Base-by-base conservation (phyloP, 805 yeast genomes). In the Hanseniaspora meyeri region DNA sequence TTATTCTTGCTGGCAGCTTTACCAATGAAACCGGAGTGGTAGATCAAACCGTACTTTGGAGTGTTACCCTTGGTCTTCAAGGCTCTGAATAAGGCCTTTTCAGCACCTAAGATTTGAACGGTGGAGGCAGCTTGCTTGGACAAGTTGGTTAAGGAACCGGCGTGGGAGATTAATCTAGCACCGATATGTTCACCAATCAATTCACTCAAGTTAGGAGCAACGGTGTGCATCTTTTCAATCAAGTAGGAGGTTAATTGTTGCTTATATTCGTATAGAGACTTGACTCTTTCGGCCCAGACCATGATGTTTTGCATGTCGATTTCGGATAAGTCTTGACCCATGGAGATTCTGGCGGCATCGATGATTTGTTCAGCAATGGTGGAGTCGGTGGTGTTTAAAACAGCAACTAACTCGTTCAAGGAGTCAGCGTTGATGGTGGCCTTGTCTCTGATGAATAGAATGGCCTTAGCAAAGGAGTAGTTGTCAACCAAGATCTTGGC, bases 101-200 rank as follows among this genome's bases (percentile, higher is more conserved):
- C 97, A 65, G 97, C 96, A 74, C 97, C 97, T 68, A 89, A 79
- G 65, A 89, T 89, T 78, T 93, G 98, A 59, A 93, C 97, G 59
- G 98, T 93, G 27, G 98, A 93, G 58, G 98, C 98, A 66, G 98
- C 97, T 76, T 90, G 96, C 71, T 93, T 93, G 59, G 97, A 89
- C 70, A 93, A 77, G 75, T 86, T 91, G 61, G 96, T 90, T 71
- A 93, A 79, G 64, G 97, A 89, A 73, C 98, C 98, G 60, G 98
- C 97, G 67, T 93, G 97, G 59, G 98, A 91, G 63, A 93, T 93
- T 66, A 93, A 80, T 73, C 98, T 82, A 50, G 98, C 98, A 75
- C 98, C 98, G 63, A 93, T 95, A 70, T 91, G 93, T 77, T 93
- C 98, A 71, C 98, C 98, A 68, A 93, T 91, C 71, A 93, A 81